These are phyloP conservation scores for Ogataea corticis DNA, from an alignment of 805 yeast genomes.

Conservation along the genomic window DNA sequence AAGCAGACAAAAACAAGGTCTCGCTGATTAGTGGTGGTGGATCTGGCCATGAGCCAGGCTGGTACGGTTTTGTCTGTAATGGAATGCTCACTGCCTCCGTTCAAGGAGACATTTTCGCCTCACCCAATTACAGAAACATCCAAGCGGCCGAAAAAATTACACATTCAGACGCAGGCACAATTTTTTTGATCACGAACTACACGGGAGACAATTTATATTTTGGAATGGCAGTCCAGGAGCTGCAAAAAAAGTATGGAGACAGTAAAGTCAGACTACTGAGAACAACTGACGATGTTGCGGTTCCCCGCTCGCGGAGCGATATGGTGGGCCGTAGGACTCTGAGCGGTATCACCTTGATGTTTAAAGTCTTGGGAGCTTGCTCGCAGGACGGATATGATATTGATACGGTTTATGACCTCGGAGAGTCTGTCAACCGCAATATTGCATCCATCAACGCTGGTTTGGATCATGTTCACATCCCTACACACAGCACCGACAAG, in stretches of 20 bases:
- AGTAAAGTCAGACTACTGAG: slow-evolving; percentile 34
- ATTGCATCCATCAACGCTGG: slow-evolving; percentile 40
- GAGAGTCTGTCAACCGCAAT: slow-evolving; percentile 28
- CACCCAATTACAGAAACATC: slow-evolving; percentile 40
- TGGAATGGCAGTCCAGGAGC: slow-evolving; percentile 42
- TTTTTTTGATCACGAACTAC: slow-evolving; percentile 39
- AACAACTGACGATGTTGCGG: slow-evolving; percentile 38
- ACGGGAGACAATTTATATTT: slow-evolving; percentile 42
- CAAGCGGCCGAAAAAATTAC: slow-evolving; percentile 39
- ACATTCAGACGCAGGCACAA: slow-evolving; percentile 37
- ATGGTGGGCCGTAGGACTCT: slow-evolving; percentile 40
- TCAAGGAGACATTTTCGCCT: slow-evolving; percentile 44
- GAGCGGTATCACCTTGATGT: slow-evolving; percentile 35
- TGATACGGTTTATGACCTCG: slow-evolving; percentile 32
- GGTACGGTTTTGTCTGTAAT: slow-evolving; percentile 40
- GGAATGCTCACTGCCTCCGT: slow-evolving; percentile 43
- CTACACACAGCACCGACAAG: slow-evolving; percentile 31
- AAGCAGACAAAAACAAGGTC: slow-evolving; percentile 29
- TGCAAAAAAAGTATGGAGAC: slow-evolving; percentile 34
- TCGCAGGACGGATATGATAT: slow-evolving; percentile 28
- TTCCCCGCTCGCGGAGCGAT: slow-evolving; percentile 32
- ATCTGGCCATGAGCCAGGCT: slow-evolving; percentile 46
- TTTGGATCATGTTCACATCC: slow-evolving; percentile 39
- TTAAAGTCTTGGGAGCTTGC: slow-evolving; percentile 37
- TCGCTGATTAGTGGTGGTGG: slow-evolving; percentile 43